Percentiles rank a stretch among this genome's conserved stretches.
phyloP scores from a whole-genome alignment of 192 early-diverging fungal genomes.

The Podila horticola region DNA sequence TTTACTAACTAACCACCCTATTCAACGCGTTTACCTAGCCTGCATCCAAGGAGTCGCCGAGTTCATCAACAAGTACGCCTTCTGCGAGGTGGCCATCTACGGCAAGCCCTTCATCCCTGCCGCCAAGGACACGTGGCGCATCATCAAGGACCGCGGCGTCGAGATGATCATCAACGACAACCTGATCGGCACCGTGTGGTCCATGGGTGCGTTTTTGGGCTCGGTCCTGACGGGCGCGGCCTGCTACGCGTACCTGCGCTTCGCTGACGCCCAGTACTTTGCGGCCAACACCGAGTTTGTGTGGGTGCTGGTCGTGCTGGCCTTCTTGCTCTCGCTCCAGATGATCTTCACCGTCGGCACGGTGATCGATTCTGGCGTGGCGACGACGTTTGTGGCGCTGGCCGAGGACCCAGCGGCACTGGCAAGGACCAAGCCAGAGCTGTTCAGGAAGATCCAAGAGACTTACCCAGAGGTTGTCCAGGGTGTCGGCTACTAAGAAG shows the following conservation, averaged over 20 bases:
- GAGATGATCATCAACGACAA: constrained; percentile 93
- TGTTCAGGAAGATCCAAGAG: constrained; percentile 45
- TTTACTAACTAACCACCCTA: too few relatives aligned
- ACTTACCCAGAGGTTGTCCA: constrained; percentile 54
- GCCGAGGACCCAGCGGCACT: constrained; percentile 88
- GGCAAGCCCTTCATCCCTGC: constrained; percentile 77
- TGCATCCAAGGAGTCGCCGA: constrained; percentile 44
- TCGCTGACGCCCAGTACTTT: constrained; percentile 10
- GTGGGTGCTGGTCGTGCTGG: constrained; percentile 64
- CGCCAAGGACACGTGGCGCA: constrained; percentile 86
- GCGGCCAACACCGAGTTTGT: constrained; percentile 24
- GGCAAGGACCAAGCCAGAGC: constrained; percentile 50
- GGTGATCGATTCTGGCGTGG: constrained; percentile 88
- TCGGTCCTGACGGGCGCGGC: constrained; percentile 59
- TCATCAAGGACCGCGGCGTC: constrained; percentile 83
- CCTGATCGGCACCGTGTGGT: constrained; percentile 89
- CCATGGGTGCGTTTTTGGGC: constrained; percentile 68
- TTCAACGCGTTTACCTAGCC: too few relatives aligned
- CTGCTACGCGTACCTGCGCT: constrained; percentile 57
- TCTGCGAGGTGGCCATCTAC: constrained; percentile 92
- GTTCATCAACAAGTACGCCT: constrained; percentile 88
- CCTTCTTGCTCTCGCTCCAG: constrained; percentile 84
- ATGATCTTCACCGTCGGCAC: constrained; percentile 83
- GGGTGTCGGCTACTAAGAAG: constrained; percentile 21
- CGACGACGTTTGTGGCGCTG: constrained; percentile 96